A percentile compares a stretch with the other conserved stretches of the same genome.
phyloP scores from a whole-genome alignment of 441 rosid genomes.

The Biscutella laevigata region DNA sequence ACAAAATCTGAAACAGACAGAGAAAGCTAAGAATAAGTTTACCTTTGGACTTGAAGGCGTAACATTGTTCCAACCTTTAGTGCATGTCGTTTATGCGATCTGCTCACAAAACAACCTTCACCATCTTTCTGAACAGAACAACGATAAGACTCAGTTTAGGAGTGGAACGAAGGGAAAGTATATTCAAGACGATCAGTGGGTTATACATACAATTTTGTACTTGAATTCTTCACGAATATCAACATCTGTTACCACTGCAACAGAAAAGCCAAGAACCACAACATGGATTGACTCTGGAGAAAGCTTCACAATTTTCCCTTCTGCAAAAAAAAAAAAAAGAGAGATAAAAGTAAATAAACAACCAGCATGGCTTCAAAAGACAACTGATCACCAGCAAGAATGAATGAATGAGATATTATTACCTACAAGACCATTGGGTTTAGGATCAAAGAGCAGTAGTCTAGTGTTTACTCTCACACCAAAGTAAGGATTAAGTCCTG shows the following conservation, averaged over 20 bases:
- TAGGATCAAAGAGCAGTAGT: constrained; percentile 63
- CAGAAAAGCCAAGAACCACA: constrained; percentile 76
- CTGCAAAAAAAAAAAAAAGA: constrained; percentile 29
- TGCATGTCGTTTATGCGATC: constrained; percentile 42
- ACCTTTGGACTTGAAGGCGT: constrained; percentile 76
- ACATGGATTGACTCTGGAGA: constrained; percentile 59
- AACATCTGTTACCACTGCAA: constrained; percentile 50
- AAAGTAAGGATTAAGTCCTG: constrained; percentile 54
- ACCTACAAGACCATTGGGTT: constrained; percentile 67
- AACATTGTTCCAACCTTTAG: constrained; percentile 62
- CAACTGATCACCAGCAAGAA: not conserved
- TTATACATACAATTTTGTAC: constrained; percentile 43
- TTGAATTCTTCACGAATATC: constrained; percentile 64
- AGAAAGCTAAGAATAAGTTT: not conserved
- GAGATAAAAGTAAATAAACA: not conserved
- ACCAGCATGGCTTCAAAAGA: not conserved
- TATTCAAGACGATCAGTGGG: not conserved
- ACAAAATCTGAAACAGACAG: too few species aligned
- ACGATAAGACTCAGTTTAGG: too few species aligned
- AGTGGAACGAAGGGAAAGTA: not conserved
- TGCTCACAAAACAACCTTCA: constrained; percentile 47
- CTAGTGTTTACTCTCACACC: constrained; percentile 52
- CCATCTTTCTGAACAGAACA: constrained; percentile 37
- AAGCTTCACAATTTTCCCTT: constrained; percentile 65
- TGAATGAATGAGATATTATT: not conserved